Evolutionary conservation across 495 filamentous ascomycete genomes (phyloP).

Genomic region (Umbilicaria muhlenbergii): DNA sequence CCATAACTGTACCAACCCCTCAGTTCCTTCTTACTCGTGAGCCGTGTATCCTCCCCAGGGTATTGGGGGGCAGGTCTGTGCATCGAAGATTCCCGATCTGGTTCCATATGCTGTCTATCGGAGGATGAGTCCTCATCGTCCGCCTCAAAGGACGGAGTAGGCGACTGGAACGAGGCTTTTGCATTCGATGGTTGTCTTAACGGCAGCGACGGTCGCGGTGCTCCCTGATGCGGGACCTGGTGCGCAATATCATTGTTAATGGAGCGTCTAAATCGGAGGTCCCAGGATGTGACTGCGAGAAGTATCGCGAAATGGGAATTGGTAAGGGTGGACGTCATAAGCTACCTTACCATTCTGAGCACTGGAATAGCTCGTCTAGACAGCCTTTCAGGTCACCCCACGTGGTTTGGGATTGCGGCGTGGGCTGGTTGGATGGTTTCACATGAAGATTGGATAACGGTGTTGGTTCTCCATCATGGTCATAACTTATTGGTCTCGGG

Average conservation of each 20-base stretch:
- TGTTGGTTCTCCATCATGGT: no score
- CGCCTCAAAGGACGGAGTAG: slow-evolving; percentile 19
- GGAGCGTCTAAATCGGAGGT: neutral
- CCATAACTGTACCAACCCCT: slow-evolving; percentile 92
- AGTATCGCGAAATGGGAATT: no score
- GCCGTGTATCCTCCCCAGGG: slow-evolving; percentile 70
- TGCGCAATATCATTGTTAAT: slow-evolving; percentile 17
- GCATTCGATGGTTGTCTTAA: slow-evolving; percentile 1
- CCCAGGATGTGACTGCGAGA: no score
- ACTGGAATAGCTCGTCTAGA: no score
- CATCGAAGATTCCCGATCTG: slow-evolving; percentile 10
- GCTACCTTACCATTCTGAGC: no score
- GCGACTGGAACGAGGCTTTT: slow-evolving; percentile 14
- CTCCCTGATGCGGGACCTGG: slow-evolving; percentile 19
- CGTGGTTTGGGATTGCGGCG: no score
- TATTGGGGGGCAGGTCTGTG: slow-evolving; percentile 30
- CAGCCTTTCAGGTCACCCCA: no score
- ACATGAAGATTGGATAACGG: no score
- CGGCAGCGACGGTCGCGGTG: neutral
- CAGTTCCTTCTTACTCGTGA: slow-evolving; percentile 76
- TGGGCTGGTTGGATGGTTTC: no score
- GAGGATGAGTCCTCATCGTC: slow-evolving; percentile 17
- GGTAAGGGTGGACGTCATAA: no score
- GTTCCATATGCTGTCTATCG: slow-evolving; percentile 4
- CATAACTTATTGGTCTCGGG: no score